Base-by-base conservation (phyloP, 768 basidiomycete genomes). In the Calocybe gangraenosa region DNA sequence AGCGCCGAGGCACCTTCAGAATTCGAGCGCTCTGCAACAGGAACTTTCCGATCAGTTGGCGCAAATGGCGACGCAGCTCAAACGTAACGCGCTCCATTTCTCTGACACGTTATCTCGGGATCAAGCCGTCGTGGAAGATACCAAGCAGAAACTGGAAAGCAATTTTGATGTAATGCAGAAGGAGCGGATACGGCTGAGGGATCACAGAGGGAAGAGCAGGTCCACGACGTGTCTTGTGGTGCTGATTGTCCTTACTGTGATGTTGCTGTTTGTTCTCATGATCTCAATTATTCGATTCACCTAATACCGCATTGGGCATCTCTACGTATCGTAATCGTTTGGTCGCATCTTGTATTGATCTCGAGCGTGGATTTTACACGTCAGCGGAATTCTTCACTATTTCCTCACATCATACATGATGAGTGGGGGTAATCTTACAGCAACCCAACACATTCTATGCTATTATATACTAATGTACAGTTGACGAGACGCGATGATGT, bases 21-120 rank as follows among this genome's bases (percentile, higher is more conserved):
- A 78, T 48, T 78, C 84, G n/a, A 74, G 62, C 28, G 71, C 74
- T 0, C 65, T 86, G 2, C 92, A 94, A 19, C 78, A 89, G 40
- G 79, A 87, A 18, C 78, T 94, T 37, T 75, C 87, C 0, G 69
- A 70, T 7, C 84, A 90, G 56, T 78, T 94, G 19, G 82, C 81
- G 0, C 63, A 79, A 45, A 97, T 98, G 94, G 91, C 92, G 0
- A 70, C 81, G 8, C 91, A 92, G 59, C 79, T 98, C 40, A 89
- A 87, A 55, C 73, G 79, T 18, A 95, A 95, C 53, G 84, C 92
- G 0, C 60, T 84, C 0, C 81, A 91, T 55, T 94, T 97, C 59
- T 76, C 85, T 3, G 71, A 73, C 3, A 70, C 81, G 9, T 68
- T 98, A 1, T 81, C 69, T 33, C 82, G 82, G 44, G 94, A 97